These are phyloP conservation scores for Colletotrichum sp. DNA, from an alignment of 2,329 filamentous ascomycete genomes.

Conservation along the genomic window DNA sequence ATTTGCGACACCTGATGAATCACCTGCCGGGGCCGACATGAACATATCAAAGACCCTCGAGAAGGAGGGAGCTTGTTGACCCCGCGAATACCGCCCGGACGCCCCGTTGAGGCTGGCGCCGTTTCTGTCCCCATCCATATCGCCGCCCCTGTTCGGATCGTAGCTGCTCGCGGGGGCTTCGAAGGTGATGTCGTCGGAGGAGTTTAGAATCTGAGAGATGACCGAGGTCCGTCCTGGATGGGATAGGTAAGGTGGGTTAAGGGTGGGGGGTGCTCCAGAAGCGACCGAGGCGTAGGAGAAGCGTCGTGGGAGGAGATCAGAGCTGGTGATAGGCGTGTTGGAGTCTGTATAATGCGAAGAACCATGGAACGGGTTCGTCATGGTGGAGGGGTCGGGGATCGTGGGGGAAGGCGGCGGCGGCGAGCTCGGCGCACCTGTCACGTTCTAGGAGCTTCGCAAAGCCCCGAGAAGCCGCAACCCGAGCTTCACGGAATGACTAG, in stretches of 20 bases:
- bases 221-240: constrained; percentile 42
- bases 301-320: constrained; percentile 37
- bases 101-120: constrained; percentile 29
- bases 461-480: constrained; percentile 12
- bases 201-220: constrained; percentile 63
- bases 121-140: constrained; percentile 39
- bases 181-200: constrained; percentile 42
- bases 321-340: constrained; percentile 28
- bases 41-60: constrained; percentile 61
- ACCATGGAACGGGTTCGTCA: constrained; percentile 49
- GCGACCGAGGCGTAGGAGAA: constrained; percentile 49
- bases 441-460: constrained; percentile 15
- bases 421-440: constrained; percentile 15
- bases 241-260: constrained; percentile 39
- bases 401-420: constrained; percentile 3
- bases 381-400: constrained; percentile 29
- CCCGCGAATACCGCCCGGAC: constrained; percentile 22
- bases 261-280: constrained; percentile 39
- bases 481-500: constrained; percentile 2
- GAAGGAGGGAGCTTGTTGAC: constrained; percentile 45
- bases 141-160: constrained; percentile 24
- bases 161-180: constrained; percentile 33
- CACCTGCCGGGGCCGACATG: constrained; percentile 34
- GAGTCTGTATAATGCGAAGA: constrained; percentile 38
- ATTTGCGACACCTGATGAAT: constrained; percentile 24